Evolutionary conservation across 306 rosid species (phyloP).

Genomic region (Trifolium subterraneum): DNA sequence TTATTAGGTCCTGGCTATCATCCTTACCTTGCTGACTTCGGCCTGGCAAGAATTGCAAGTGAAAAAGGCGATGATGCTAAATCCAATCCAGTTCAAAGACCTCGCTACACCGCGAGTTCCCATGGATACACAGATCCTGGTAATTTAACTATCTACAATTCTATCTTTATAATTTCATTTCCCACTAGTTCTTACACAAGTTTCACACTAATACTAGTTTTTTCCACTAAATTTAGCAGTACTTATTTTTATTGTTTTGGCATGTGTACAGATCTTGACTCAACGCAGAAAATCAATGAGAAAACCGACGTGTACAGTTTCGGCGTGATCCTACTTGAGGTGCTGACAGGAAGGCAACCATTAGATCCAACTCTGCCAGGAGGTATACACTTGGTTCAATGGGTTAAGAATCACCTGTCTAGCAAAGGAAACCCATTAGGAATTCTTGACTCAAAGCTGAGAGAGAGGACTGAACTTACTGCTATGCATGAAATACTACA

Average conservation of each 20-base stretch:
- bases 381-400: conserved; percentile 71
- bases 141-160: conserved; percentile 33
- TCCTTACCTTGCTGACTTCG: conserved; percentile 83
- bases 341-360: conserved; percentile 90
- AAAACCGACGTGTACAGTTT: conserved; percentile 89
- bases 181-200: background rate
- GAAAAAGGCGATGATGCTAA: conserved; percentile 40
- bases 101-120: conserved; percentile 73
- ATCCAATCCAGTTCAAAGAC: conserved; percentile 53
- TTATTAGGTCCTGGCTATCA: conserved; percentile 66
- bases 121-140: conserved; percentile 97
- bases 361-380: conserved; percentile 84
- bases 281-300: conserved; percentile 64
- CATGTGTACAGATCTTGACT: conserved; percentile 64
- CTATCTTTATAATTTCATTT: background rate
- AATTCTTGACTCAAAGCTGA: conserved; percentile 75
- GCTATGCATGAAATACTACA: conserved; percentile 77
- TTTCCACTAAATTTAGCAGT: conserved; percentile 18
- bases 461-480: conserved; percentile 66
- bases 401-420: conserved; percentile 77
- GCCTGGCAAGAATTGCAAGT: conserved; percentile 56
- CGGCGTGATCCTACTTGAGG: conserved; percentile 83
- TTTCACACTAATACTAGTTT: background rate
- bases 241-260: conserved; percentile 34
- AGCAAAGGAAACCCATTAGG: conserved; percentile 54